These are phyloP conservation scores for Polygonum maritimum DNA, from an alignment of 148 eudicot species.

Conservation along the genomic window DNA sequence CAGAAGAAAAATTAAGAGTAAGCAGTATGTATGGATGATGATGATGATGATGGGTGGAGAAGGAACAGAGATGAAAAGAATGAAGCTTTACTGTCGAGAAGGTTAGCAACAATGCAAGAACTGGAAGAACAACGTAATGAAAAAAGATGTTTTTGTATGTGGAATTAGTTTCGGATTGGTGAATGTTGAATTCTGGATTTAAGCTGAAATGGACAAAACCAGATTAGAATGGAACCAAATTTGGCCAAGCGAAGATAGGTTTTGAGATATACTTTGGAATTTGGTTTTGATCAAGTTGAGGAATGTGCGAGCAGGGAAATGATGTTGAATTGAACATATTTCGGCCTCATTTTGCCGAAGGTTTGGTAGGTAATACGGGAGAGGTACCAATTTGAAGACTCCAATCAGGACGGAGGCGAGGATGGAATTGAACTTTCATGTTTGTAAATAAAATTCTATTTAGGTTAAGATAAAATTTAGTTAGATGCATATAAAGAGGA, in stretches of 20 bases:
- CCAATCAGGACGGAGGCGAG: not conserved
- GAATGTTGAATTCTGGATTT: not conserved
- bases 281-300: too few relatives aligned
- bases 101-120: not conserved
- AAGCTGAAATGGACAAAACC: not conserved
- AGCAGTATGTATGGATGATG: not conserved
- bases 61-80: not conserved
- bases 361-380: not conserved
- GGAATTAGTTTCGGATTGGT: not conserved
- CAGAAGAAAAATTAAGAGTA: conserved; percentile 7
- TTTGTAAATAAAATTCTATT: not conserved
- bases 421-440: not conserved
- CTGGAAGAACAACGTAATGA: not conserved
- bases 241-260: too few relatives aligned
- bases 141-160: not conserved
- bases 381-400: not conserved
- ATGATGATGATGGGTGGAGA: not conserved
- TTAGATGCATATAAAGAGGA: too few relatives aligned
- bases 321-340: not conserved
- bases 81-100: not conserved
- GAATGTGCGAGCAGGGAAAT: too few relatives aligned
- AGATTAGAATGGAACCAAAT: not conserved
- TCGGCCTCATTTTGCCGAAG: not conserved
- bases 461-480: too few relatives aligned
- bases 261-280: too few relatives aligned